phyloP scores from a whole-genome alignment of 768 basidiomycete species.

The Gyrodon lividus region DNA sequence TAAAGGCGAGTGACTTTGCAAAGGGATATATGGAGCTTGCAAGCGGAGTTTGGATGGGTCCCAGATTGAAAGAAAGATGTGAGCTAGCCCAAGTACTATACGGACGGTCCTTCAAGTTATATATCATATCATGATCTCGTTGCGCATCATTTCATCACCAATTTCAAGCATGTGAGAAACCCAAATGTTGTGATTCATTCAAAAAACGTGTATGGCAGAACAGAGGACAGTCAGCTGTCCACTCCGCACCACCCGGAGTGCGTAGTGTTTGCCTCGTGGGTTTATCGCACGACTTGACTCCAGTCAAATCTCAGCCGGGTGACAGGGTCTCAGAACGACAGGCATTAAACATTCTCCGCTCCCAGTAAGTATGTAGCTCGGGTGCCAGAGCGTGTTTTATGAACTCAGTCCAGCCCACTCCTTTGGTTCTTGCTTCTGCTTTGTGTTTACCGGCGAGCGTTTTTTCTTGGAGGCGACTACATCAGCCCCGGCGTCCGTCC shows the following conservation, averaged over 20 bases:
- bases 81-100: too few species aligned
- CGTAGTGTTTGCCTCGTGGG: background rate
- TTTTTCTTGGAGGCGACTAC: conserved; percentile 42
- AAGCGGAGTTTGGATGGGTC: conserved; percentile 23
- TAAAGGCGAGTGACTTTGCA: background rate
- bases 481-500: conserved; percentile 58
- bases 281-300: background rate
- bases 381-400: conserved; percentile 4
- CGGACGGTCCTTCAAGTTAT: too few species aligned
- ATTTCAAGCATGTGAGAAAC: background rate
- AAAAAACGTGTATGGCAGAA: conserved; percentile 1
- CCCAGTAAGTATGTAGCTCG: too few species aligned
- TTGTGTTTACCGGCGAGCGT: conserved; percentile 23
- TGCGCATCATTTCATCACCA: background rate
- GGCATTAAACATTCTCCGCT: too few species aligned
- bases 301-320: background rate
- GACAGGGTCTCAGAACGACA: too few species aligned
- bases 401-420: conserved; percentile 43
- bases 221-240: background rate
- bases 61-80: background rate
- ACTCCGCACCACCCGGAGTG: too few species aligned
- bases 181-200: background rate
- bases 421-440: conserved; percentile 24
- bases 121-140: background rate
- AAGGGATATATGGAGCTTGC: background rate